Evolutionary conservation across 2,329 filamentous ascomycete genomes (phyloP).

Genomic region (Botryosphaeria dothidea): DNA sequence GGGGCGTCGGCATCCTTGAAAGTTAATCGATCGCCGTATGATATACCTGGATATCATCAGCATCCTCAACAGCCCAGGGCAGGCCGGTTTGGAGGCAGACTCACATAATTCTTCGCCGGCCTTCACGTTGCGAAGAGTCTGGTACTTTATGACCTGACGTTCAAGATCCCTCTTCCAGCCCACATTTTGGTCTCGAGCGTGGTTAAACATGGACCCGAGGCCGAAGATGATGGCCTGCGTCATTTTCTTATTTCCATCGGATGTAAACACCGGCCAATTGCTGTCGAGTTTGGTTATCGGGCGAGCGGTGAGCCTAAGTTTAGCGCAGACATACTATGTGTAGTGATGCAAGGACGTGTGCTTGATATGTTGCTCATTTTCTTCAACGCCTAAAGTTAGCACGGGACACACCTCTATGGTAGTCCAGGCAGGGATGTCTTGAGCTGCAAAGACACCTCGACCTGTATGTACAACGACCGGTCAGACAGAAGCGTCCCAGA

Average conservation of each 20-base stretch:
- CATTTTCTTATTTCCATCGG: constrained; percentile 31
- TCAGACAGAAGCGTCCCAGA: constrained; percentile 7
- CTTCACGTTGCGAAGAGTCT: constrained; percentile 50
- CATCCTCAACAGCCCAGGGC: background rate
- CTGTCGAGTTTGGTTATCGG: constrained; percentile 27
- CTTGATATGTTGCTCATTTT: constrained; percentile 52
- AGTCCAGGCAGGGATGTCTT: constrained; percentile 48
- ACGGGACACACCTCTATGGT: constrained; percentile 56
- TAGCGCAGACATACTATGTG: constrained; percentile 51
- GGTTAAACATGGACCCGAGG: constrained; percentile 61
- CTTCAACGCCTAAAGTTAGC: constrained; percentile 48
- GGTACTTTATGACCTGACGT: constrained; percentile 50
- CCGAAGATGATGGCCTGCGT: constrained; percentile 58
- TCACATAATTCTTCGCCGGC: constrained; percentile 58
- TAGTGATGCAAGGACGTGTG: constrained; percentile 57
- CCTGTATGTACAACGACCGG: constrained; percentile 42
- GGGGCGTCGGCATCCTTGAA: constrained; percentile 44
- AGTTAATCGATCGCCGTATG: constrained; percentile 49
- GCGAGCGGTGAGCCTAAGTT: too few species aligned
- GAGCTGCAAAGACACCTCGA: constrained; percentile 54
- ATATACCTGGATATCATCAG: constrained; percentile 39
- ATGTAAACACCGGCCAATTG: constrained; percentile 44
- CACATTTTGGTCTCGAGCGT: constrained; percentile 57
- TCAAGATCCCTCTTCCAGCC: constrained; percentile 55
- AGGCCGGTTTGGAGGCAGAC: constrained; percentile 11